Base-by-base conservation (phyloP, 257 asterid species). In the Handroanthus guayacan region DNA sequence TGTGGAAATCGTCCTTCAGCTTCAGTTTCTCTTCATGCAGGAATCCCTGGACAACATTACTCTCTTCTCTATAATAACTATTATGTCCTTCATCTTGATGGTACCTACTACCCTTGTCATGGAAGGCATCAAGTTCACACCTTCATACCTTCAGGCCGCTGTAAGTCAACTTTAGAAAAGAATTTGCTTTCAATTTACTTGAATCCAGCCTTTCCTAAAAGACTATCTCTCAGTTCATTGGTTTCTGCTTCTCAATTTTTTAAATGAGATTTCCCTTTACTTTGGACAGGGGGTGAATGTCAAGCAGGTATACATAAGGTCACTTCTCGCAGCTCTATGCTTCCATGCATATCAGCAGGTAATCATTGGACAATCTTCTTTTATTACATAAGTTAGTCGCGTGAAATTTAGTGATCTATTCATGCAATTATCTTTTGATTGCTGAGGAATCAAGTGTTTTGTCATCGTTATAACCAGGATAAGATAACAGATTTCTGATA, bases 281-380 rank as follows among this genome's bases (percentile, higher is more conserved):
- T 48, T 37, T 72, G 66, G 44, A 50, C 83, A 92, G 98, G 96
- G 94, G 18, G 43, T 89, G 85, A 85, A 90, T 78, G 87, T 90
- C 64, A 84, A 78, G 56, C 88, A 94, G 83, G 25, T 94, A 36
- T 92, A 80, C 86, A 72, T 78, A 45, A 83, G 88, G 76, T 94
- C 97, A 11, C 81, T 94, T 52, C 0, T 89, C 25, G 94, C 97
- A 66, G 98, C 93, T 67, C 82, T 92, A 58, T 85, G 90, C 88
- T 94, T 87, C 90, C 98, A 92, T 81, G 97, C 98, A 18, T 94
- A 94, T 82, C 97, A 94, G 67, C 98, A 94, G 96, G 97, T 92
- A 85, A 10, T 68, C 62, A 9, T 62, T 67, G 2, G 5, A 16
- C 4, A 37, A 13, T 62, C 62, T 47, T 50, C 25, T 64, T 69